Percentiles rank a stretch among this genome's conserved stretches.
phyloP scores from a whole-genome alignment of 495 filamentous ascomycete genomes.

The Astrocystis sublimbata region DNA sequence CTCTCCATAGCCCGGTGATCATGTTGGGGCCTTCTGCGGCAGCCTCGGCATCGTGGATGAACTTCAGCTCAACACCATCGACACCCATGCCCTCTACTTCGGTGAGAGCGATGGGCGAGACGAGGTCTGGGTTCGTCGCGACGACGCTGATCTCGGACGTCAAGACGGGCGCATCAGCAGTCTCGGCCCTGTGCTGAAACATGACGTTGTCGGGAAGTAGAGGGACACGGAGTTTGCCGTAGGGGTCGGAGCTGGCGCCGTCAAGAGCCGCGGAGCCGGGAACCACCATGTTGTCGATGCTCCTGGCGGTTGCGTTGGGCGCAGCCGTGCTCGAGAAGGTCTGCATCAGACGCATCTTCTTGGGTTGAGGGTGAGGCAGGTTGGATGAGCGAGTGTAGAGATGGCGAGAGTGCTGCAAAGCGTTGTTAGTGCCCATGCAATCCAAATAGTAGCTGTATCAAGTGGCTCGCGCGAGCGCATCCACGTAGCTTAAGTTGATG shows the following conservation, averaged over 20 bases:
- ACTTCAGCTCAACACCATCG: slow-evolving; percentile 51
- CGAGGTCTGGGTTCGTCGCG: slow-evolving; percentile 44
- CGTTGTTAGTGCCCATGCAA: slow-evolving; percentile 12
- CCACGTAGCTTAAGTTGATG: neutral
- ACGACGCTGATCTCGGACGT: slow-evolving; percentile 43
- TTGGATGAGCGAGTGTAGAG: slow-evolving; percentile 36
- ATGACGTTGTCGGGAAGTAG: slow-evolving; percentile 47
- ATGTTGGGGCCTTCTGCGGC: slow-evolving; percentile 37
- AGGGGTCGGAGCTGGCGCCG: slow-evolving; percentile 32
- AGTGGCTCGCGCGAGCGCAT: neutral
- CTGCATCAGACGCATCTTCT: slow-evolving; percentile 50
- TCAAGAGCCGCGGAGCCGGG: slow-evolving; percentile 33
- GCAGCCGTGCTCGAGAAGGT: slow-evolving; percentile 47
- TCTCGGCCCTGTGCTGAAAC: slow-evolving; percentile 30
- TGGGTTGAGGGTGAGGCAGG: slow-evolving; percentile 34
- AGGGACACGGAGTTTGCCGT: slow-evolving; percentile 45
- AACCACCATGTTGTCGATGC: slow-evolving; percentile 44
- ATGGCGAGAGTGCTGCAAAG: slow-evolving; percentile 30
- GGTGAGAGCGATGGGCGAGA: slow-evolving; percentile 43
- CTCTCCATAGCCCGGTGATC: slow-evolving; percentile 48
- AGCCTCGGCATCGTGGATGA: slow-evolving; percentile 36
- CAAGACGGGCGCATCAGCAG: slow-evolving; percentile 35
- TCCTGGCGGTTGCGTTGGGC: slow-evolving; percentile 21
- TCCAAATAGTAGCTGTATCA: neutral
- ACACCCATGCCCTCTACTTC: slow-evolving; percentile 48